Base-by-base conservation (phyloP, 306 rosid genomes). In the Begonia loranthoides region DNA sequence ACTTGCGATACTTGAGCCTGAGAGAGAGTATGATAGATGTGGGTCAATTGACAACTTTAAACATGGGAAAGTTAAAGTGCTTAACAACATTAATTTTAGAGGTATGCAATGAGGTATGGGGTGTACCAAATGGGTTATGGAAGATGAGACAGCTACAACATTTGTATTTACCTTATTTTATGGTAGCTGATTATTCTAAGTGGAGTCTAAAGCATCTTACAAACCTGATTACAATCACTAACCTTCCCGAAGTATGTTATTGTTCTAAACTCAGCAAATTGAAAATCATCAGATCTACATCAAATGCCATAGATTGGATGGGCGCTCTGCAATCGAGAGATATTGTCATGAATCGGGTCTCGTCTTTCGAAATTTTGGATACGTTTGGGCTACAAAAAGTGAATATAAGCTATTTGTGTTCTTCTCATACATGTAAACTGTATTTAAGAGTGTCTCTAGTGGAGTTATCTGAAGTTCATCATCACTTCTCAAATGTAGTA, bases 141-240 rank as follows among this genome's bases (percentile, higher is more conserved):
- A 73, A 66, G 63, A 45, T 80, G 66, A 36, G 51, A 51, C 52
- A 59, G 12, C 61, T 76, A 59, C 70, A 77, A 41, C 83, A 79
- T 73, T 44, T 79, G 13, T 72, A 70, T 70, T 80, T 79, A 59
- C 80, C 83, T 0, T 28, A 28, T 28, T 28, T 28, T 28, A 8
- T 28, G 8, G 3, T 4, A 28, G 36, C 9, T 28, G 36, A 28
- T 28, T 8, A 8, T 1, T 28, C 8, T 28, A 28, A 7, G 8
- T 28, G 36, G 3, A 28, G 36, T 28, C 36, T 28, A 28, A 5
- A 28, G 36, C 36, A 28, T 28, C 36, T 28, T 28, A 2, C 36
- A 5, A 28, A 28, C 36, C 36, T 3, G 4, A 28, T 5, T 28
- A 28, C 7, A 28, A 28, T 28, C 36, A 5, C 5, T 28, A 28